These are phyloP conservation scores for Sporothrix phasma DNA, from an alignment of 2,329 filamentous ascomycete species.

Conservation along the genomic window DNA sequence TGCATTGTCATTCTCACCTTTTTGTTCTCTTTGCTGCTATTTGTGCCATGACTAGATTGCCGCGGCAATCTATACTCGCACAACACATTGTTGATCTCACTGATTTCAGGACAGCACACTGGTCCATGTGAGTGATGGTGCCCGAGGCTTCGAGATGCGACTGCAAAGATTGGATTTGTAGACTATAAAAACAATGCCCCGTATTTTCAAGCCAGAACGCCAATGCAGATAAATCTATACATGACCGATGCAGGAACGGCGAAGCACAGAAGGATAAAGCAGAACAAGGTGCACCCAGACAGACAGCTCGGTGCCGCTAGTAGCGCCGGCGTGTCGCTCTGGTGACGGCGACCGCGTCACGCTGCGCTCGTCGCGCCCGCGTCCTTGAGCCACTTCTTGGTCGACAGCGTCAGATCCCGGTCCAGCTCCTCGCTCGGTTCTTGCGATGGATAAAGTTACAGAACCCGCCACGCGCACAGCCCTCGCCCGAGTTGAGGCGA, in stretches of 20 bases:
- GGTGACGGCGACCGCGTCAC: constrained; percentile 75
- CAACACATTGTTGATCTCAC: too few species aligned
- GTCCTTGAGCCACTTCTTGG: constrained; percentile 92
- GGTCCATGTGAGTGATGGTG: too few species aligned
- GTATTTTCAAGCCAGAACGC: not conserved
- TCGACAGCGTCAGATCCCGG: constrained; percentile 72
- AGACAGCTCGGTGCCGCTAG: constrained; percentile 36
- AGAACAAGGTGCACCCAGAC: not conserved
- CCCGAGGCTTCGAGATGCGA: not conserved
- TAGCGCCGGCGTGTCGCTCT: constrained; percentile 64
- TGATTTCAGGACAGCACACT: not conserved
- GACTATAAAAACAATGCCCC: not conserved
- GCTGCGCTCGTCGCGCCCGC: constrained; percentile 76
- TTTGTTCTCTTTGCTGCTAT: not conserved
- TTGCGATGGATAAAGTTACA: constrained; percentile 99
- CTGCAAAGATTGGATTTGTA: not conserved
- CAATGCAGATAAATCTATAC: not conserved
- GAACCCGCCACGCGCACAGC: constrained; percentile 90
- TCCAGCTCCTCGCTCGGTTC: constrained; percentile 82
- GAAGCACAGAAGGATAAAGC: too few species aligned
- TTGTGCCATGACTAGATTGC: too few species aligned
- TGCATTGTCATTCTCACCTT: not conserved
- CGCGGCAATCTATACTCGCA: too few species aligned
- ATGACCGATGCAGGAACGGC: not conserved
- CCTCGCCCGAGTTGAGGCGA: constrained; percentile 85